phyloP scores from a whole-genome alignment of 805 yeast species.

The Suhomyces emberorum region DNA sequence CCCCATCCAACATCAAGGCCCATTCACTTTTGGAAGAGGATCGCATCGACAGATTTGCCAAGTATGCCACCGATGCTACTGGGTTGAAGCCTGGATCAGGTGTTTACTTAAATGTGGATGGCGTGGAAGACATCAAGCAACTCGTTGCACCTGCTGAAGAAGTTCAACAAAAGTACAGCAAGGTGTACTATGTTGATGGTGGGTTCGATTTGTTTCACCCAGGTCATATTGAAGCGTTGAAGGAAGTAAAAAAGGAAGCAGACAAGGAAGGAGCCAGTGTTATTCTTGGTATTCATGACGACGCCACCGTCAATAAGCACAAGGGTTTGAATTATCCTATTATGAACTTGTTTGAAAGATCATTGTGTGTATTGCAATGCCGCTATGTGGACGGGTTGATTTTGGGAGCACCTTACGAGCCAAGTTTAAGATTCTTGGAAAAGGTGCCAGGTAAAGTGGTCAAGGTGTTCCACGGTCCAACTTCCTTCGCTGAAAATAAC shows the following conservation, averaged over 20 bases:
- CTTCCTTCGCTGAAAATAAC: constrained; percentile 29
- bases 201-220: constrained; percentile 91
- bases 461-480: constrained; percentile 59
- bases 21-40: constrained; percentile 33
- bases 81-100: constrained; percentile 59
- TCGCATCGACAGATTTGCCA: constrained; percentile 39
- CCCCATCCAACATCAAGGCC: constrained; percentile 15
- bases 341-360: constrained; percentile 84
- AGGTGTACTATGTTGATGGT: constrained; percentile 64
- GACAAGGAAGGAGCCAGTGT: constrained; percentile 41
- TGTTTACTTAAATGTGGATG: constrained; percentile 44
- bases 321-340: constrained; percentile 72
- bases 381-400: constrained; percentile 76
- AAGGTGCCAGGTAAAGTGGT: constrained; percentile 37
- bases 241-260: constrained; percentile 42
- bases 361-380: constrained; percentile 86
- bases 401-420: constrained; percentile 62
- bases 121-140: constrained; percentile 20
- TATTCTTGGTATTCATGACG: constrained; percentile 68
- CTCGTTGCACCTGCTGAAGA: constrained; percentile 34
- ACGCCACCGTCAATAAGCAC: constrained; percentile 48
- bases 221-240: constrained; percentile 80
- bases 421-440: constrained; percentile 39
- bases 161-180: constrained; percentile 14
- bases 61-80: constrained; percentile 61